Conservation (phyloP, 108 stramenopile species). For the Stephanodiscus minutulus region DNA sequence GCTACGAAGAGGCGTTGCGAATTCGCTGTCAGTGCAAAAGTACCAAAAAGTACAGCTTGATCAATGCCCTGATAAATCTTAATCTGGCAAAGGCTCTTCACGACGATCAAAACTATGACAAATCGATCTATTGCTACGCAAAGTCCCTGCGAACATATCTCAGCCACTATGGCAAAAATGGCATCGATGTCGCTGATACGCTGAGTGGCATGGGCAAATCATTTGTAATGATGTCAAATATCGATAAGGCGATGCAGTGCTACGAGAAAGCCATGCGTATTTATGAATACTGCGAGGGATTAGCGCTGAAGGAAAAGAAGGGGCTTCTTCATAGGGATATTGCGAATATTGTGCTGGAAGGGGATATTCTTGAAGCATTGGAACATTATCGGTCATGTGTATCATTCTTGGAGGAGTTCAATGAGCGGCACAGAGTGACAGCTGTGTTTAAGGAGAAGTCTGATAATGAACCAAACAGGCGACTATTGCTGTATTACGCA, state of each 20-base stretch:
- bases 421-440: conserved; percentile 13
- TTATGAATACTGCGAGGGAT: conserved; percentile 31
- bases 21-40: conserved; percentile 30
- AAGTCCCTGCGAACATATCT: conserved; percentile 35
- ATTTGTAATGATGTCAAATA: conserved; percentile 27
- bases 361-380: conserved; percentile 39
- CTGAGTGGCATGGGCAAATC: conserved; percentile 43
- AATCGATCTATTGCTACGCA: conserved; percentile 38
- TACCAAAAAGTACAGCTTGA: conserved; percentile 21
- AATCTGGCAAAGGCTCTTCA: conserved; percentile 24
- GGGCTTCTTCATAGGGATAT: conserved; percentile 48
- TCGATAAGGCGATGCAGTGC: conserved; percentile 36
- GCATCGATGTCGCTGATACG: conserved; percentile 42
- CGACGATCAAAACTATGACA: conserved; percentile 28
- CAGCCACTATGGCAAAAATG: conserved; percentile 44
- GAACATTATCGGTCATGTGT: conserved; percentile 50
- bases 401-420: conserved; percentile 36
- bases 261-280: conserved; percentile 49
- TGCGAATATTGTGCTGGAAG: conserved; percentile 36
- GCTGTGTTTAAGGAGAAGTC: conserved; percentile 1
- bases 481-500: conserved; percentile 39
- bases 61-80: conserved; percentile 24
- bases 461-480: conserved; percentile 23
- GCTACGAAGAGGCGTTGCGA: conserved; percentile 26
- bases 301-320: conserved; percentile 36